Evolutionary conservation across 768 basidiomycete genomes (phyloP), one percentile per base, ranked within the genome.

Genomic region (Mycena polygramma): DNA sequence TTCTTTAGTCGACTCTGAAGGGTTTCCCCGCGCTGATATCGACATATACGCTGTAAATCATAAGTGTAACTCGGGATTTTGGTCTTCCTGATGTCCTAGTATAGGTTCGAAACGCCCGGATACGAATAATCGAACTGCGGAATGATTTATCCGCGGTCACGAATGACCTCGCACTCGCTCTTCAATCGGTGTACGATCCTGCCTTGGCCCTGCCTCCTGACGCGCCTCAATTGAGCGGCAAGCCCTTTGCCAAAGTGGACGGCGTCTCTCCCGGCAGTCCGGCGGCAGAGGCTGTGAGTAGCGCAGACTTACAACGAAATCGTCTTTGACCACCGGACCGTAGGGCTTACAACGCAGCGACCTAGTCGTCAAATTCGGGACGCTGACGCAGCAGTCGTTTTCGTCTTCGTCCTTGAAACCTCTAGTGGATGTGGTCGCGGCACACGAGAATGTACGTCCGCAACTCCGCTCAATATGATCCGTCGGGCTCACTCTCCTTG

Each of bases 11-110:
- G 96, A 98, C 77, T 71, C 83, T 0, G 94, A 98, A 61, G 97
- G 97, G 9, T 98, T 95, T 79, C 97, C 97, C 1, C 87, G 95
- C 17, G 90, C 89, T 17, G 93, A 97, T 80, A 87, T 98, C 70
- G 94, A 97, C 73, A 85, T 97, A 20, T 94, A 89, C 77, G 90
- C 92, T 14, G 91, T 97, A 22, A 58, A 89, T 30, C 30, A 30
- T 97, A n/a, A 90, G 93, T 60, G 89, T 94, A 77, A 82, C 96
- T 57, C 85, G 90, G 66, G 98, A 96, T 75, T 77, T 83, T 83
- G 20, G 84, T 78, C 39, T 81, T 94, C 13, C 92, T 90, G 82
- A 91, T 72, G 85, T 87, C 54, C 89, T 98, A 4, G 55, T n/a
- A 41, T 41, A 57, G 55, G 55, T 97, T 22, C 52, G 63, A 36